phyloP scores from a whole-genome alignment of 139 green algal genomes.

The Closterium sp. region DNA sequence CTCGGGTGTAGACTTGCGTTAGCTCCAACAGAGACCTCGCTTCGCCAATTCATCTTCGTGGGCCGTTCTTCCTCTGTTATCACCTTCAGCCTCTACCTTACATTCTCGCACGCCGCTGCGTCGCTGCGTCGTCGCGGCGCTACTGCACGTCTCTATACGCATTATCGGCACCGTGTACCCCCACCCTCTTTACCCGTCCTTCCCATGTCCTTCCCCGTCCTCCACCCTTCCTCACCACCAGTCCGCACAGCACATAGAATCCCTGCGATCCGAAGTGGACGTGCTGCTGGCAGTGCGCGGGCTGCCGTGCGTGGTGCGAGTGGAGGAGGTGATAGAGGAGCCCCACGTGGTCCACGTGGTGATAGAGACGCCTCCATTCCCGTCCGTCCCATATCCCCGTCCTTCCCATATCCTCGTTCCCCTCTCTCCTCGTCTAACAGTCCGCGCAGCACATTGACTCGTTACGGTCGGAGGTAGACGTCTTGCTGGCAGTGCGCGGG shows the following conservation, averaged over 20 bases:
- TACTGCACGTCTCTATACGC: neutral
- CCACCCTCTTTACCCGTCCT: neutral
- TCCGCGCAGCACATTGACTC: neutral
- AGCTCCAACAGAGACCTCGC: no score
- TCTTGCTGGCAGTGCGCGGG: neutral
- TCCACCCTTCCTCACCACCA: neutral
- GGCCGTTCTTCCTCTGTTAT: no score
- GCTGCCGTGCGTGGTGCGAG: neutral
- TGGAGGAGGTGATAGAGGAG: neutral
- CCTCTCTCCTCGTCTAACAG: neutral
- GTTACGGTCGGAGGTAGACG: neutral
- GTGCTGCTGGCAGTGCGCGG: neutral
- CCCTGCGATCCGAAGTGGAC: neutral
- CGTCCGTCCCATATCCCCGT: no score
- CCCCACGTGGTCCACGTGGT: neutral
- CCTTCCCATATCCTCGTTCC: neutral
- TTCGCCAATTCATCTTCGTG: no score
- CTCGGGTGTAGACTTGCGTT: no score
- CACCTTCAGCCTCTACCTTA: no score
- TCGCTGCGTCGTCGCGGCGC: no score
- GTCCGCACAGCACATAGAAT: neutral
- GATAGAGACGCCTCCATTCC: neutral
- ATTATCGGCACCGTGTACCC: neutral
- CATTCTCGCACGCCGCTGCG: no score
- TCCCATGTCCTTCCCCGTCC: neutral